Evolutionary conservation across 257 asterid species (phyloP).

Genomic region (Linaria vulgaris): DNA sequence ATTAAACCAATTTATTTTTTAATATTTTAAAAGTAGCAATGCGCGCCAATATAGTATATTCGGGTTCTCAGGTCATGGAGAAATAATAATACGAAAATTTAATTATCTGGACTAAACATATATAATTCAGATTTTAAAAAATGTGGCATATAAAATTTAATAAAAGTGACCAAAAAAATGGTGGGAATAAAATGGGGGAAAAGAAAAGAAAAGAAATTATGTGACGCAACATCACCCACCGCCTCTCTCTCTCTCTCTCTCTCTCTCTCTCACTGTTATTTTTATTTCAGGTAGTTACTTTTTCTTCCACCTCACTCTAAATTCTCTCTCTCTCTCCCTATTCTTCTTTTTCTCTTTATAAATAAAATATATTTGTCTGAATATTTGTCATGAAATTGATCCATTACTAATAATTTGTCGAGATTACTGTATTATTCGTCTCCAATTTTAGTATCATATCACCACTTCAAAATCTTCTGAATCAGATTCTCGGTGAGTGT

Average conservation of each 20-base stretch:
- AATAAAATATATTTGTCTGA: too few relatives aligned
- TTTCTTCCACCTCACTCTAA: background rate
- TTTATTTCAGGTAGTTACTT: background rate
- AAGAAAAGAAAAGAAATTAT: background rate
- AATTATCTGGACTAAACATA: too few relatives aligned
- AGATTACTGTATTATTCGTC: conserved; percentile 15
- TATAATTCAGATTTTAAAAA: background rate
- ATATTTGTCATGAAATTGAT: conserved; percentile 24
- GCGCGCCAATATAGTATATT: too few relatives aligned
- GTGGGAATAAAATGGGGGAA: background rate
- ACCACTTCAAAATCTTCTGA: conserved; percentile 13
- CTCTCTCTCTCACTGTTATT: too few relatives aligned
- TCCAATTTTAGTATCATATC: conserved; percentile 1
- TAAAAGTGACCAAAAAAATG: background rate
- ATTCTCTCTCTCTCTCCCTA: background rate
- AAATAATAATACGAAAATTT: too few relatives aligned
- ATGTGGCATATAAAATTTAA: background rate
- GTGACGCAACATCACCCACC: conserved; percentile 4
- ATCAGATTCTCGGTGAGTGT: conserved; percentile 33
- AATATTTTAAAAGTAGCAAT: too few relatives aligned
- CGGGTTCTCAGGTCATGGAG: background rate
- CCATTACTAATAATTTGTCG: conserved; percentile 28
- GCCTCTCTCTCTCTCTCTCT: too few relatives aligned
- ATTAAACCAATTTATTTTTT: too few relatives aligned
- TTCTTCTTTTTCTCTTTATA: background rate